Evolutionary conservation across 1,139 yeast genomes (phyloP).

Genomic region (Pichia sp.): DNA sequence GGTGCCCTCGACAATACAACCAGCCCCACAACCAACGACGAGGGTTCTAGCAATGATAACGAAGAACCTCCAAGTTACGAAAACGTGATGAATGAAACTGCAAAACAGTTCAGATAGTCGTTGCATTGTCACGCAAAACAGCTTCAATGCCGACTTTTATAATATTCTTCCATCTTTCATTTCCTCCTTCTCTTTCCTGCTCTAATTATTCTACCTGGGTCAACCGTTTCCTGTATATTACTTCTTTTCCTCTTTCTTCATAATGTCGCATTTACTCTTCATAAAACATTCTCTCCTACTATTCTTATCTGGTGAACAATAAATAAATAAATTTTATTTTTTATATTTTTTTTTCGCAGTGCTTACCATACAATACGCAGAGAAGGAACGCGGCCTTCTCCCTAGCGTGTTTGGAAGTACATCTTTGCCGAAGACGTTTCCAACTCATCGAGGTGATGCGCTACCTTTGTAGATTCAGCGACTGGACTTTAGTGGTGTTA

Average conservation of each 20-base stretch:
- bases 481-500: too few relatives aligned
- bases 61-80: constrained; percentile 35
- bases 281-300: not conserved
- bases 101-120: constrained; percentile 24
- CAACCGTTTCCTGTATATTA: constrained; percentile 1
- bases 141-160: not conserved
- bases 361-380: too few relatives aligned
- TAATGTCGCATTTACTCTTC: not conserved
- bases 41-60: constrained; percentile 1
- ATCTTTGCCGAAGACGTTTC: too few relatives aligned
- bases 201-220: not conserved
- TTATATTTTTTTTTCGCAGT: too few relatives aligned
- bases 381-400: not conserved
- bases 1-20: constrained; percentile 7
- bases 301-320: too few relatives aligned
- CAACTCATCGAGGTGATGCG: too few relatives aligned
- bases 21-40: not conserved
- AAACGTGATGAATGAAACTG: constrained; percentile 32
- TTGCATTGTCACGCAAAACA: not conserved
- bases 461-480: too few relatives aligned
- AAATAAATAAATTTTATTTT: too few relatives aligned
- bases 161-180: not conserved
- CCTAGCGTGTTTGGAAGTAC: not conserved
- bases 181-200: not conserved
- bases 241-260: not conserved